A percentile compares a stretch with the other conserved stretches of the same genome.
Conservation (phyloP, 1,139 yeast species). For the Nakaseomyces nivariensis region DNA sequence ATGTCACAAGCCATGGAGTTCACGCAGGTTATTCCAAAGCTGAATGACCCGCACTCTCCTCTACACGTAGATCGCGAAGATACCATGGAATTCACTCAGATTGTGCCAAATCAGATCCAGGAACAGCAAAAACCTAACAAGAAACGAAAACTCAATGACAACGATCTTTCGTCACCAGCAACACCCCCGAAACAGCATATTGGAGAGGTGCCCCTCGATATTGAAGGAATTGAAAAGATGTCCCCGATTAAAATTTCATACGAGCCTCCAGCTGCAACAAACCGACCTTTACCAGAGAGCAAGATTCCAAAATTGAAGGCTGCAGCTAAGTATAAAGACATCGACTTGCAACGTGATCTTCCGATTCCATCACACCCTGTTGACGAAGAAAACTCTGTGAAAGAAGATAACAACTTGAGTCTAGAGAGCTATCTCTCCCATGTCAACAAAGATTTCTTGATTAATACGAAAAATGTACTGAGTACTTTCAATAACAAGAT, state of each 20-base stretch:
- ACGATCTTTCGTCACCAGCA: constrained; percentile 3
- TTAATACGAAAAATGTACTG: neutral
- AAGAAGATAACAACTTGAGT: neutral
- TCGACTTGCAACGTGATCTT: neutral
- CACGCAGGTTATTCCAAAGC: constrained; percentile 1
- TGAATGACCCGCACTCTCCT: neutral
- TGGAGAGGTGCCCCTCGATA: constrained; percentile 4
- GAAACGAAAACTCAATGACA: constrained; percentile 8
- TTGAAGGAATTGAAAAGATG: constrained; percentile 23
- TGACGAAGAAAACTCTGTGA: neutral
- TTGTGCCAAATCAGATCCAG: neutral
- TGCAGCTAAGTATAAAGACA: constrained; percentile 15
- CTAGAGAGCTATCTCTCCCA: neutral
- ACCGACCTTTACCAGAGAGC: constrained; percentile 1
- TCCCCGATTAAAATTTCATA: constrained; percentile 21
- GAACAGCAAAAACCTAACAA: neutral
- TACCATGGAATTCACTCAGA: constrained; percentile 1
- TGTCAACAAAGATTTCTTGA: neutral
- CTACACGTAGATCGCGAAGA: constrained; percentile 1
- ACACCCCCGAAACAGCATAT: constrained; percentile 1
- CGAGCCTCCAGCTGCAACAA: neutral
- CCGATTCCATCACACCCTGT: neutral
- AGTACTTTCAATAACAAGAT: neutral
- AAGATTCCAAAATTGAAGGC: constrained; percentile 32
- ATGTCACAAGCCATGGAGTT: constrained; percentile 5